Evolutionary conservation across 345 rosid species (phyloP).

Genomic region (Viola odorata): DNA sequence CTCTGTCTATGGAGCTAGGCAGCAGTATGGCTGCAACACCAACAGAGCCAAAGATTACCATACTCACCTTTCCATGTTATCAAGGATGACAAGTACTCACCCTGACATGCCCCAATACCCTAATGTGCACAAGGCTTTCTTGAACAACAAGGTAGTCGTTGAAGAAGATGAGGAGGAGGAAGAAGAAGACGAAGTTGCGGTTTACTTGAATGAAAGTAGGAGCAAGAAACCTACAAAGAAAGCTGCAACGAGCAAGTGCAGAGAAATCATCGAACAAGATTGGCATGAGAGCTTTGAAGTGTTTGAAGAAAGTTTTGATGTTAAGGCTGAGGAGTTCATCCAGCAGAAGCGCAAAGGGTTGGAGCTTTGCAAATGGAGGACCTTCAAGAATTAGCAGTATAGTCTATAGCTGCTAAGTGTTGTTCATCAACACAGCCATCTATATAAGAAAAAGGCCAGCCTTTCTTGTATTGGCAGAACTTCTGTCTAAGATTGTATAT

Average conservation of each 20-base stretch:
- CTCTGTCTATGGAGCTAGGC: conserved; percentile 9
- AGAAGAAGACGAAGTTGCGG: conserved; percentile 6
- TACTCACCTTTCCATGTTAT: conserved; percentile 19
- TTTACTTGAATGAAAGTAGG: conserved; percentile 22
- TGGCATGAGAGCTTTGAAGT: background rate
- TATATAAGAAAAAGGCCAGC: background rate
- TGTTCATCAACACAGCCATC: background rate
- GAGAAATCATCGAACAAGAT: conserved; percentile 1
- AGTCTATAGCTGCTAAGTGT: background rate
- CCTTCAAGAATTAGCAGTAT: conserved; percentile 19
- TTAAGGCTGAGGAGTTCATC: conserved; percentile 28
- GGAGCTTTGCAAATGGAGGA: conserved; percentile 40
- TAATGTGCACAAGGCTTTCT: conserved; percentile 28
- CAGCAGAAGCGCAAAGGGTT: conserved; percentile 32
- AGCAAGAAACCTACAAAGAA: conserved; percentile 23
- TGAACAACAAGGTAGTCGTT: conserved; percentile 17
- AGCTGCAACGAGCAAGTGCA: conserved; percentile 26
- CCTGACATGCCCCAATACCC: conserved; percentile 41
- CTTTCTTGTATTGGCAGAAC: too few species aligned
- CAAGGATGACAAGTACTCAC: conserved; percentile 26
- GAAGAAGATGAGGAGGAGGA: conserved; percentile 9
- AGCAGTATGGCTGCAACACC: conserved; percentile 21
- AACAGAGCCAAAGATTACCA: conserved; percentile 32
- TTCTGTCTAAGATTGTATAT: background rate
- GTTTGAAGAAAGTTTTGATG: conserved; percentile 19